Evolutionary conservation across 1,284 basidiomycete genomes (phyloP).

Genomic region (Austroboletus rostrupii): DNA sequence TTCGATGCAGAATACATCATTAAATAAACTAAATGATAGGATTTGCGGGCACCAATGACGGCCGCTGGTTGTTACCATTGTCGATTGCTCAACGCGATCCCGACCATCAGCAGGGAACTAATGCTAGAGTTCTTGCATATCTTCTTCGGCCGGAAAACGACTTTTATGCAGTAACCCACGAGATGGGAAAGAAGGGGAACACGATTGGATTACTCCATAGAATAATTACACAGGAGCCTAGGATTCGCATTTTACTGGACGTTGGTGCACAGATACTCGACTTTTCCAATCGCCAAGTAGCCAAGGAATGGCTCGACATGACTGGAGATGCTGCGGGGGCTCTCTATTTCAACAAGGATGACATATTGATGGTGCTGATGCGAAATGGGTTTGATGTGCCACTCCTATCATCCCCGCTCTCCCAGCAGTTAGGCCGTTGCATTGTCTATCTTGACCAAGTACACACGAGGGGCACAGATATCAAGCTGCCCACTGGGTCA

Average conservation of each 20-base stretch:
- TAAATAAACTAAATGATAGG: not conserved
- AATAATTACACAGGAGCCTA: not conserved
- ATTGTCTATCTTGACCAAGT: not conserved
- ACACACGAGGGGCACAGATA: not conserved
- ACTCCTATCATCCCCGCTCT: not conserved
- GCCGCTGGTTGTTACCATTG: not conserved
- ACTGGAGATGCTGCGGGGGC: not conserved
- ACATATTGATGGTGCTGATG: not conserved
- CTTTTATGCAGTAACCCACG: not conserved
- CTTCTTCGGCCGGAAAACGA: not conserved
- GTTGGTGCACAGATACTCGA: not conserved
- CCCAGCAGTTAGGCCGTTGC: not conserved
- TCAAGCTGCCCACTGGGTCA: not conserved
- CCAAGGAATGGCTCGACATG: not conserved
- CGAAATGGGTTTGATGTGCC: not conserved
- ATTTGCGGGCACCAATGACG: conserved; percentile 12
- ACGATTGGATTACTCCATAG: not conserved
- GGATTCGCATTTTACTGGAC: not conserved
- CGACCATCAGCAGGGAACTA: too few species aligned
- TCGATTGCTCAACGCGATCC: too few species aligned
- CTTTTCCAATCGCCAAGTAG: not conserved
- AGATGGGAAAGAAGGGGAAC: not conserved
- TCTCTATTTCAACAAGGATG: not conserved
- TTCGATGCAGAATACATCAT: too few species aligned
- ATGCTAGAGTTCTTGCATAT: not conserved